Base-by-base conservation (phyloP, 2,329 filamentous ascomycete genomes). In the Aureobasidium namibiae region DNA sequence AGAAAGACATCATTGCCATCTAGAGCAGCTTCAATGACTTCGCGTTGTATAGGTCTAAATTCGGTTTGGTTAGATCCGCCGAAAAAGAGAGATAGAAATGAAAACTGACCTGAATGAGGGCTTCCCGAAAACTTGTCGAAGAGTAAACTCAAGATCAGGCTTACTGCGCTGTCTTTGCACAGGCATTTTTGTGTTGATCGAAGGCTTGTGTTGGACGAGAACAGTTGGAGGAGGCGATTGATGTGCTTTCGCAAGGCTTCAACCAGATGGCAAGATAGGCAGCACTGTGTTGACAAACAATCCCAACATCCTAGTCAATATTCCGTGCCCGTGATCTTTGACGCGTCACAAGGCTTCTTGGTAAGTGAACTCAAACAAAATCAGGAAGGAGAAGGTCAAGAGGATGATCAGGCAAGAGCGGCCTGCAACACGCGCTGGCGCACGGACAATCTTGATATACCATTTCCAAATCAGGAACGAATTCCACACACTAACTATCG, bases 1-100 rank as follows among this genome's bases (percentile, higher is more conserved):
- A 97, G 82, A 69, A 95, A 96, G 44, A 97, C 88, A 85, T 97
- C 92, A 63, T 92, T 81, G 16, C 90, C 88, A 59, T 88, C 83
- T 9, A 96, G 79, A 2, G 89, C 89, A 8, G 90, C 88, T 60
- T 82, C 79, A 59, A 97, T 92, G 60, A 96, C 91, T 68, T 97
- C 91, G 61, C 89, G 84, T 70, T 96, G 92, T 38, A 89, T 78
- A 11, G 91, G 90, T 66, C 90, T 91, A 62, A 14, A 46, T 38
- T 26, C 3, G 23, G 24, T 18, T 21, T 39, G 26, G 42, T 57
- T 29, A 57, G 42, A 7, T 11, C 10, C 29, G 5, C 14, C n/a
- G 10, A 36, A 9, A n/a, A 8, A 26, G 3, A 13, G 26, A 42
- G 16, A 23, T 23, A 16, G 6, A 21, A 18, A 18, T n/a, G n/a